Percentiles rank a stretch among this genome's conserved stretches.
phyloP scores from a whole-genome alignment of 2,329 filamentous ascomycete species.

The Phialocephala subalpina region DNA sequence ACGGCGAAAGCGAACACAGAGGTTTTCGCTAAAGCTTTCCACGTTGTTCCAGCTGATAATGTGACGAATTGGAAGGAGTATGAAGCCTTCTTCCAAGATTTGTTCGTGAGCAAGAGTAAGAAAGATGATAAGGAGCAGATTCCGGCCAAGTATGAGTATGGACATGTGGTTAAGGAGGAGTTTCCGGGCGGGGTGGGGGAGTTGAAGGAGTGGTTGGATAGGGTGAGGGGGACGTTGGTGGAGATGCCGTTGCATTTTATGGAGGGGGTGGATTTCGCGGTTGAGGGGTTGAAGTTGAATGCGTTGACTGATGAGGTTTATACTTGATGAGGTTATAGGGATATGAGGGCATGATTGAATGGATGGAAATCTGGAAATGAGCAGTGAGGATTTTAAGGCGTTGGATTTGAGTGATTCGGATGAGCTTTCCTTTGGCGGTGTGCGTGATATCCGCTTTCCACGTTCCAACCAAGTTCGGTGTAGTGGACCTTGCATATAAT shows the following conservation, averaged over 20 bases:
- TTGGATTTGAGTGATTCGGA: too few relatives aligned
- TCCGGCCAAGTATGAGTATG: conserved; percentile 76
- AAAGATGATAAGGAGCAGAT: conserved; percentile 51
- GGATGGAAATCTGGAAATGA: too few relatives aligned
- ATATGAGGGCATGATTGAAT: too few relatives aligned
- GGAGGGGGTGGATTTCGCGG: conserved; percentile 83
- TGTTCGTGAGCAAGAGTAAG: conserved; percentile 67
- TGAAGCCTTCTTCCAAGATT: conserved; percentile 71
- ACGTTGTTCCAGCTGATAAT: conserved; percentile 74
- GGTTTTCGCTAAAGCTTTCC: conserved; percentile 83
- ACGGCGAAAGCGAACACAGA: conserved; percentile 83
- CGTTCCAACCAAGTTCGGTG: too few relatives aligned
- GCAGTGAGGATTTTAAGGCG: too few relatives aligned
- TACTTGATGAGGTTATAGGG: conserved; percentile 50
- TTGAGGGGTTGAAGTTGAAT: conserved; percentile 79
- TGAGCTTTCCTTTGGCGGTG: too few relatives aligned
- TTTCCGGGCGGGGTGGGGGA: conserved; percentile 77
- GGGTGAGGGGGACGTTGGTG: conserved; percentile 75
- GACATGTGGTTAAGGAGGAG: conserved; percentile 85
- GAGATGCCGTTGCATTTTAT: conserved; percentile 94
- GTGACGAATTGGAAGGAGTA: conserved; percentile 79
- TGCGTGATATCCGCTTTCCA: too few relatives aligned
- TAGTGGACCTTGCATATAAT: too few relatives aligned
- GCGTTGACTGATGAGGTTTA: conserved; percentile 76
- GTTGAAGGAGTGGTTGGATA: conserved; percentile 73